Evolutionary conservation across 2,329 filamentous ascomycete species (phyloP).

Genomic region (Phialophora expanda): DNA sequence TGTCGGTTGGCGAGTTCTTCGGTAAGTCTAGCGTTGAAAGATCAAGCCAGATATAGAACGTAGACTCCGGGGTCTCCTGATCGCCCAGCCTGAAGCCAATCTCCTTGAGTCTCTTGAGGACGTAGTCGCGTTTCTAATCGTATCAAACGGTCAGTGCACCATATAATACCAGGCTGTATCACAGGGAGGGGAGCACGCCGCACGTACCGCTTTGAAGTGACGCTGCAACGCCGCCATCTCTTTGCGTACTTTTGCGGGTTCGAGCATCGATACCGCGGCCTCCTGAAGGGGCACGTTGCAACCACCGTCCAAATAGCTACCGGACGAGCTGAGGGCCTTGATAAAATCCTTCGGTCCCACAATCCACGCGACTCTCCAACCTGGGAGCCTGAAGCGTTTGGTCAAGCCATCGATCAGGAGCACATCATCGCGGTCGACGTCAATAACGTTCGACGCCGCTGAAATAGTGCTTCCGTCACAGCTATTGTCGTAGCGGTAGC

Average conservation of each 20-base stretch:
- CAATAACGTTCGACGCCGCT: conserved; percentile 81
- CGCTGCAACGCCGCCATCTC: conserved; percentile 90
- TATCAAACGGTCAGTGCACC: background rate
- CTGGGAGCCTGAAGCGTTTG: conserved; percentile 93
- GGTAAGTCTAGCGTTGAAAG: conserved; percentile 60
- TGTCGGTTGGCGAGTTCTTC: conserved; percentile 64
- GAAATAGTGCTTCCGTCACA: conserved; percentile 91
- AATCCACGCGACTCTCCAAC: conserved; percentile 97
- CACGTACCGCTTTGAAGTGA: conserved; percentile 69
- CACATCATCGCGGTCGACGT: conserved; percentile 88
- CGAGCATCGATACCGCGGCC: conserved; percentile 90
- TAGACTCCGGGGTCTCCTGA: conserved; percentile 86
- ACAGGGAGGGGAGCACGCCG: background rate
- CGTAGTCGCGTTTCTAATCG: conserved; percentile 83
- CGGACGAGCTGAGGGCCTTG: conserved; percentile 87
- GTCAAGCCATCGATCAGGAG: conserved; percentile 94
- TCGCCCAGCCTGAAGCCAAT: conserved; percentile 76
- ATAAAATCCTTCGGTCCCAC: conserved; percentile 96
- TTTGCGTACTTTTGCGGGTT: conserved; percentile 74
- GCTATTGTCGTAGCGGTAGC: conserved; percentile 91
- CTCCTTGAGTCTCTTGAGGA: conserved; percentile 74
- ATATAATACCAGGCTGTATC: background rate
- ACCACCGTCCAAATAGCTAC: conserved; percentile 91
- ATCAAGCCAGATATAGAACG: conserved; percentile 88
- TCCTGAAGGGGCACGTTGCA: conserved; percentile 96